Conservation (phyloP, 345 rosid genomes). For the Iberis pinnata region DNA sequence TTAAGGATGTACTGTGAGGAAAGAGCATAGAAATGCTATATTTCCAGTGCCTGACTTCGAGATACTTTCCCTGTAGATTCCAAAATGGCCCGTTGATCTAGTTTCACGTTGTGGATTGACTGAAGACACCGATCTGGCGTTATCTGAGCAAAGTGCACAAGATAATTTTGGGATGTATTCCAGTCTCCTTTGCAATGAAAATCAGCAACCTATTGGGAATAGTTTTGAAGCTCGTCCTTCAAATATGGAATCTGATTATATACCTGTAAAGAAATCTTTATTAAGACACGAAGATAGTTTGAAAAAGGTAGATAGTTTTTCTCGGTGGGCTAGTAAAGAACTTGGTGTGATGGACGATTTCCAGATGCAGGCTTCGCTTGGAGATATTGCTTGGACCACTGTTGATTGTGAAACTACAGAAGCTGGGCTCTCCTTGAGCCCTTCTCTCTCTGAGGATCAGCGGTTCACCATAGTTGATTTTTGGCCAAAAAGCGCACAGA, state of each 20-base stretch:
- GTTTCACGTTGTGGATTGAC: slow-evolving; percentile 38
- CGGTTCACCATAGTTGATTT: slow-evolving; percentile 72
- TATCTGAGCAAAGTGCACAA: slow-evolving; percentile 44
- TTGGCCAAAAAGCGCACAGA: slow-evolving; percentile 67
- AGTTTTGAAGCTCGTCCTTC: slow-evolving; percentile 29
- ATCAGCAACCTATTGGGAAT: slow-evolving; percentile 30
- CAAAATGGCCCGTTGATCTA: slow-evolving; percentile 34
- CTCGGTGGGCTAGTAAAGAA: slow-evolving; percentile 75
- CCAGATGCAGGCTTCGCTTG: slow-evolving; percentile 55
- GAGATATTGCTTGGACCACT: slow-evolving; percentile 61
- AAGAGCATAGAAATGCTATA: slow-evolving; percentile 1
- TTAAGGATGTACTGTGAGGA: background rate
- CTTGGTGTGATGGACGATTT: slow-evolving; percentile 74
- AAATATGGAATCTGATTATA: slow-evolving; percentile 32
- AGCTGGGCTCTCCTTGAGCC: slow-evolving; percentile 60
- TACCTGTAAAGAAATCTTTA: slow-evolving; percentile 39
- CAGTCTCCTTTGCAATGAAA: slow-evolving; percentile 33
- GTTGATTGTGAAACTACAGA: slow-evolving; percentile 61
- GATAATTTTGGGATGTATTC: slow-evolving; percentile 34
- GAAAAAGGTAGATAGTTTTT: slow-evolving; percentile 87
- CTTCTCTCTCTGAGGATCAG: slow-evolving; percentile 81
- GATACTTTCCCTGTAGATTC: slow-evolving; percentile 34
- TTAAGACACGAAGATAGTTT: slow-evolving; percentile 53
- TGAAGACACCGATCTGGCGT: slow-evolving; percentile 36
- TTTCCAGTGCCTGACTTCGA: slow-evolving; percentile 10